phyloP scores from a whole-genome alignment of 192 early-diverging fungal species.

The Linnemannia schmuckeri region DNA sequence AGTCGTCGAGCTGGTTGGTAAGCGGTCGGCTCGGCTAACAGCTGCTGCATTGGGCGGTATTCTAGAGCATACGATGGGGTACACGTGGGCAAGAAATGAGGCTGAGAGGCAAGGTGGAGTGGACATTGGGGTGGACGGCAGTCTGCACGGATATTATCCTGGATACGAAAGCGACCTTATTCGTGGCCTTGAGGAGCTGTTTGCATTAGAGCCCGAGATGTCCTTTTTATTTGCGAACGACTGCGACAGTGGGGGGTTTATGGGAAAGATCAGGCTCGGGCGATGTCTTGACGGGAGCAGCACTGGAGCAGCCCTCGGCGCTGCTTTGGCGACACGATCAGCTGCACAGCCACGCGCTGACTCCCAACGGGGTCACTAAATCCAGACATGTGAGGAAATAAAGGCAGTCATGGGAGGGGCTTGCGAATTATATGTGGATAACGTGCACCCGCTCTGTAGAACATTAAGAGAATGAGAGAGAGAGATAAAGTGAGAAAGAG shows the following conservation, averaged over 20 bases:
- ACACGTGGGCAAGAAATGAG: neutral
- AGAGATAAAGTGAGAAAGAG: too few relatives aligned
- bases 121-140: slow-evolving; percentile 70
- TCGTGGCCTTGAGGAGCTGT: slow-evolving; percentile 77
- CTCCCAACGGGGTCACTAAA: neutral
- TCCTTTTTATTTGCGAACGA: slow-evolving; percentile 18
- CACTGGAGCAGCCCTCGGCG: slow-evolving; percentile 68
- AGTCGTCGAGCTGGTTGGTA: slow-evolving; percentile 84
- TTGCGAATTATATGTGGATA: too few relatives aligned
- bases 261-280: slow-evolving; percentile 70
- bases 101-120: neutral
- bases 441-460: too few relatives aligned
- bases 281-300: slow-evolving; percentile 78
- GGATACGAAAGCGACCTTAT: slow-evolving; percentile 77
- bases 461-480: too few relatives aligned
- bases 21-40: slow-evolving; percentile 80
- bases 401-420: neutral
- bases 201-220: slow-evolving; percentile 56
- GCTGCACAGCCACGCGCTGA: neutral
- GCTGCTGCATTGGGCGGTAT: slow-evolving; percentile 62
- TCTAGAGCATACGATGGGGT: slow-evolving; percentile 28
- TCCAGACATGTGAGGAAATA: neutral
- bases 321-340: slow-evolving; percentile 11
- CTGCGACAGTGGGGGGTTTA: neutral
- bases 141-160: slow-evolving; percentile 75